Evolutionary conservation across 805 yeast species (phyloP), one percentile per base, ranked within the genome.

Genomic region (Kluyveromyces wickerhamii): DNA sequence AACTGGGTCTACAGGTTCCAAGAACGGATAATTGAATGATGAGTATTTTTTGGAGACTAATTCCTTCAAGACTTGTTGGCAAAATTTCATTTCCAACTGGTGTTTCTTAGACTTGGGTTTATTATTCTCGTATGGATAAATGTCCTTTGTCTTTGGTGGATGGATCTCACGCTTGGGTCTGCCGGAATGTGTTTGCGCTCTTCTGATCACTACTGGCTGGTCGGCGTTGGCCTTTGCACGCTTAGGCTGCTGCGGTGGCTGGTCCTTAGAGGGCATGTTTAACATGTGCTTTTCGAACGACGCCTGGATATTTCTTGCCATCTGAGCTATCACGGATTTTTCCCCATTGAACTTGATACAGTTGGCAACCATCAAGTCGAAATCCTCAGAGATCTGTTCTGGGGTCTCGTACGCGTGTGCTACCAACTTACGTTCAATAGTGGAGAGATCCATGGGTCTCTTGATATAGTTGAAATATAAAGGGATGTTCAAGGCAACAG

Each of bases 81-180:
- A 85, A 60, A 80, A 92, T 52, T 88, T 72, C 55, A 92, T 71
- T 58, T 89, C 96, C 7, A 89, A 81, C 25, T 89, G 94, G 53
- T 69, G 77, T 65, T 86, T 89, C 72, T 89, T 88, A 62, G 84
- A 84, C 45, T 94, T 74, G 29, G 98, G 98, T 35, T 53, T 52
- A 21, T 51, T 40, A 35, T 77, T 77, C 51, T 87, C 96, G 51
- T 85, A 86, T 3, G 95, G 94, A 38, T 58, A 59, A 58, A 88
- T 74, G 55, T 92, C 96, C 53, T 85, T 85, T 21, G 95, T 84
- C 53, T 83, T 80, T 35, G 98, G 98, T 3, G 98, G 98, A 57
- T 88, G 96, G 31, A 92, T 86, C 47, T 86, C 92, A 47, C 98
- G 75, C 60, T 89, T 89, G 24, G 97, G 97, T 46, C 98, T 71